Percentiles rank a stretch among this genome's conserved stretches.
Evolutionary conservation across 768 basidiomycete genomes (phyloP).

Genomic region (Polyporus arcularius): DNA sequence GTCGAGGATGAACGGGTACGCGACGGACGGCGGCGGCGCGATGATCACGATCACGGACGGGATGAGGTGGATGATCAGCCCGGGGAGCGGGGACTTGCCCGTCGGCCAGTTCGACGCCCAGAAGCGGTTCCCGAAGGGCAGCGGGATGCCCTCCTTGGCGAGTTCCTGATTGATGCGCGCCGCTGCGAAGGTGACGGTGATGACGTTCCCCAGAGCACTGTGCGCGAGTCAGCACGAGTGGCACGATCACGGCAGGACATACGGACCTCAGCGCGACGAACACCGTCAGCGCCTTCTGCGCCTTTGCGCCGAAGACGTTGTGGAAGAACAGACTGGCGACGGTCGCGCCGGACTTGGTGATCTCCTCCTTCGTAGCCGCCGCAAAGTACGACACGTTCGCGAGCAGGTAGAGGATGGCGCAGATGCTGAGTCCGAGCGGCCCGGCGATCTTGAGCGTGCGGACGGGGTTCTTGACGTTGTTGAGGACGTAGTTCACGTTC

Average conservation of each 20-base stretch:
- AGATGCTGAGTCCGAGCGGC: slow-evolving; percentile 57
- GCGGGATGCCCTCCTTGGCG: slow-evolving; percentile 63
- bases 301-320: slow-evolving; percentile 55
- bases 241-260: neutral
- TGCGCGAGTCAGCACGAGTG: neutral
- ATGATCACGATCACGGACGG: slow-evolving; percentile 58
- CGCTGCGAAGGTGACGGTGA: slow-evolving; percentile 45
- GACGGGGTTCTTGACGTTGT: slow-evolving; percentile 60
- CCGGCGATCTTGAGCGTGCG: slow-evolving; percentile 64
- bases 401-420: slow-evolving; percentile 52
- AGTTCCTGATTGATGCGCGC: slow-evolving; percentile 58
- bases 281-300: slow-evolving; percentile 55
- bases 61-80: slow-evolving; percentile 56
- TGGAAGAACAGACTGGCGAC: slow-evolving; percentile 63
- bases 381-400: slow-evolving; percentile 63
- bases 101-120: slow-evolving; percentile 68
- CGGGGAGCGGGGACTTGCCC: slow-evolving; percentile 56
- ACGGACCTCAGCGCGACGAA: slow-evolving; percentile 57
- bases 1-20: slow-evolving; percentile 63
- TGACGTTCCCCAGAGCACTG: slow-evolving; percentile 39
- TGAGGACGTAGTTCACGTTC: slow-evolving; percentile 59
- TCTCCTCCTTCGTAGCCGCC: slow-evolving; percentile 50
- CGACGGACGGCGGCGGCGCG: slow-evolving; percentile 52
- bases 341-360: slow-evolving; percentile 49
- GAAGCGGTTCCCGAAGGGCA: slow-evolving; percentile 58